Evolutionary conservation across 2,329 filamentous ascomycete genomes (phyloP).

Genomic region (Arthrinium phaeospermum): DNA sequence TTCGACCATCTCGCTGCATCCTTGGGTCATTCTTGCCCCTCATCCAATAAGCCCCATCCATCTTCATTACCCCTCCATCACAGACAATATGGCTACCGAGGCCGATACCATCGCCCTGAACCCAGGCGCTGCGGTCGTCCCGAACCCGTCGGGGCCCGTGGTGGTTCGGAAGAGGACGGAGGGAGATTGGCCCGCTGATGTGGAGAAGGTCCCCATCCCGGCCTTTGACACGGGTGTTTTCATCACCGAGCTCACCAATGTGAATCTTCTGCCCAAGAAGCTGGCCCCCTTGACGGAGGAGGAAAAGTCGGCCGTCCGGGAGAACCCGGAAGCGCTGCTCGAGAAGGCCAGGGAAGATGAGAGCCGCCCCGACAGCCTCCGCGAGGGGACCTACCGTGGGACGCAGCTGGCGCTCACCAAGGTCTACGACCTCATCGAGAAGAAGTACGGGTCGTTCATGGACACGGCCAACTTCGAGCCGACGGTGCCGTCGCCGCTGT

Average conservation of each 20-base stretch:
- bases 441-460: constrained; percentile 17
- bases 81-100: background rate
- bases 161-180: background rate
- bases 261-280: constrained; percentile 9
- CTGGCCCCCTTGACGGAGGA: background rate
- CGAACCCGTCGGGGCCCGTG: background rate
- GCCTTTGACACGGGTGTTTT: constrained; percentile 17
- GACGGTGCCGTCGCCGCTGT: background rate
- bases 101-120: background rate
- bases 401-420: constrained; percentile 18
- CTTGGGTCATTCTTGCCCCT: no score
- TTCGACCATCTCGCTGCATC: background rate
- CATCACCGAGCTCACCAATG: constrained; percentile 15
- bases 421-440: constrained; percentile 19
- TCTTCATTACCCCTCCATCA: background rate
- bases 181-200: constrained; percentile 11
- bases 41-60: background rate
- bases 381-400: background rate
- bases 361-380: background rate
- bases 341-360: constrained; percentile 1
- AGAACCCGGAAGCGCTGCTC: constrained; percentile 5
- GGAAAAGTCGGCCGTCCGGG: background rate
- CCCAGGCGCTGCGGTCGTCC: background rate
- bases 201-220: constrained; percentile 9
- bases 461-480: constrained; percentile 19